Evolutionary conservation across 257 asterid species (phyloP), one percentile per base, ranked within the genome.

Genomic region (Fraxinus anomala): DNA sequence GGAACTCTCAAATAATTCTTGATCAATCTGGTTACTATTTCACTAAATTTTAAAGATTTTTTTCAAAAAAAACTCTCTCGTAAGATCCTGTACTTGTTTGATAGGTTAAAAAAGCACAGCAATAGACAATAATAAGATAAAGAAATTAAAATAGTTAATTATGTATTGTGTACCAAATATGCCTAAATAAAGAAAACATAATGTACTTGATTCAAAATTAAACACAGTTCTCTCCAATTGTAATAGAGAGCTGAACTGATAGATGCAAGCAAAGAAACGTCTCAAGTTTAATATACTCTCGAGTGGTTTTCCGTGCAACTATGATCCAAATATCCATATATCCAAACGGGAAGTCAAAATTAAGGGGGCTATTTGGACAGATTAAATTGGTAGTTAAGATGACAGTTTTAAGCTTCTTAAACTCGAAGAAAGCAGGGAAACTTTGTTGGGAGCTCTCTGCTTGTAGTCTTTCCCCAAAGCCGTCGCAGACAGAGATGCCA

Each of bases 401-500:
- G 88, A 88, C 74, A 92, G 81, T 83, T 90, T 94, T 91, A 91
- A 86, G 86, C 88, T 89, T 89, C 68, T 89, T 76, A 94, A 87
- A 24, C 86, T 24, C 34, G 92, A 87, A 72, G 79, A 84, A 34
- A 94, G 89, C 75, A 90, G 87, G 14, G 86, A 54, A 31, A 82
- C 80, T 74, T 88, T 91, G 88, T 80, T 78, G 36, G 94, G 89
- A 51, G 96, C 89, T 84, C 85, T 89, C 78, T 86, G 86, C 82
- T 88, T 92, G 76, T 91, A 94, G 77, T 76, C 88, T 85, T 89
- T 90, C 83, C 89, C 96, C 87, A 94, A 77, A 44, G 97, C 96
- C 80, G 51, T 59, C 16, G 90, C 93, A 3, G 97, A 87, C 68
- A 94, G 92, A 72, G 91, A 87, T 68, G 87, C 95, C 82, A 94